Percentiles rank a stretch among this genome's conserved stretches.
phyloP scores from a whole-genome alignment of 169 alveolate species.

The Eimeria necatrix region DNA sequence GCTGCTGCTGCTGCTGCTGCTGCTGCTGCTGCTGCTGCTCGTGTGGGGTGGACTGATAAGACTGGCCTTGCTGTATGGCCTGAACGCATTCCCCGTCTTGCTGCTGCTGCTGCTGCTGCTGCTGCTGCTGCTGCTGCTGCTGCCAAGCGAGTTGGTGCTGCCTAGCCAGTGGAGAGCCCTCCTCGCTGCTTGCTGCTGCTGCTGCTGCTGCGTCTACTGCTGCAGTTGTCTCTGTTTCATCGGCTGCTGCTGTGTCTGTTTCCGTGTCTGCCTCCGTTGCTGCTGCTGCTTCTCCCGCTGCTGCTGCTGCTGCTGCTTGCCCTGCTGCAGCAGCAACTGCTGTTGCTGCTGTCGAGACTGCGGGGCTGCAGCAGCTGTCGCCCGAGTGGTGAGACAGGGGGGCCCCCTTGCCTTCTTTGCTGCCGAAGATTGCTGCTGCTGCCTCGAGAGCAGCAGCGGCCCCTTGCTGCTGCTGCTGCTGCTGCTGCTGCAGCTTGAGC shows the following conservation, averaged over 20 bases:
- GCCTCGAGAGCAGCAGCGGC: background rate
- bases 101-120: conserved; percentile 53
- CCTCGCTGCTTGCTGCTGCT: background rate
- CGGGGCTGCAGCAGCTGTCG: conserved; percentile 8
- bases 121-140: conserved; percentile 26
- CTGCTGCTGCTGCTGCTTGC: background rate
- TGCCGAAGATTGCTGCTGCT: conserved; percentile 3
- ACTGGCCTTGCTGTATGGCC: background rate
- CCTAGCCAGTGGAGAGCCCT: background rate
- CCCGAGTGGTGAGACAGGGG: background rate
- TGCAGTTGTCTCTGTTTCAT: background rate
- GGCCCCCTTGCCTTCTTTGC: background rate
- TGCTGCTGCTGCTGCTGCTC: conserved; percentile 41
- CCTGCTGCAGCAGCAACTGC: background rate
- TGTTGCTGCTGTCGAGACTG: conserved; percentile 13
- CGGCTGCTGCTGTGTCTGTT: conserved; percentile 11
- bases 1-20: conserved; percentile 23
- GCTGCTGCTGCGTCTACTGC: background rate
- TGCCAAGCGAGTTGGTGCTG: background rate
- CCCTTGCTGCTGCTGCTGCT: conserved; percentile 21
- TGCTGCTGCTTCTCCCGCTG: background rate
- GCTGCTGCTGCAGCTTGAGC: conserved; percentile 45
- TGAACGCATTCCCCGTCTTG: background rate
- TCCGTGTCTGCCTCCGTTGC: background rate
- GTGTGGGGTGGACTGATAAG: background rate